Base-by-base conservation (phyloP, 768 basidiomycete species). In the Tephrocybe sp. region DNA sequence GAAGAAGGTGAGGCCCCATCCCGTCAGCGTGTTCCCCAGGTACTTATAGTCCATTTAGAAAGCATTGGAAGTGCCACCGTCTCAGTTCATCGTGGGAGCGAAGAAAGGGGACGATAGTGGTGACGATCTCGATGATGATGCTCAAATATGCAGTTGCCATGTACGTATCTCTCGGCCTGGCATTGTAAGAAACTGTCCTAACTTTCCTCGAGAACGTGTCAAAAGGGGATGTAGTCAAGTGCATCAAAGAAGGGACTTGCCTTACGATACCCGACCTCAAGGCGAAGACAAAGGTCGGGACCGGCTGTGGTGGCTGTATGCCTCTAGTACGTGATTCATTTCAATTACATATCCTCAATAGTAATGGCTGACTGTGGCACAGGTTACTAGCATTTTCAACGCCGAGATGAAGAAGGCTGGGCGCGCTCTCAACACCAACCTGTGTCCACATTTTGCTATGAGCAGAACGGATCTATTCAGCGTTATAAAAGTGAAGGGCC, bases 241-340 rank as follows among this genome's bases (percentile, higher is more conserved):
- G 78, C 47, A 70, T 86, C 48, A 70, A 72, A 56, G 67, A 69
- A 0, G 84, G 83, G 1, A 34, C 33, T 16, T 74, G 74, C 40
- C 70, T 64, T 6, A 62, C 68, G 11, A 58, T 88, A n/a, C 69
- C 60, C 3, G 78, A 74, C 38, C 64, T 88, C 55, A 88, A 87
- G 63, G 55, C 64, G 23, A 79, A 80, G 63, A 88, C 86, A 5
- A 90, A 88, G 62, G 79, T 74, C 5, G 84, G 84, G 3, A 80
- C 81, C 1, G 86, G 86, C 1, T 89, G 86, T 54, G 86, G 86
- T 36, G 88, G 86, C 38, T 88, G 86, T 58, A 66, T 85, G 48
- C 86, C 86, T 3, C 67, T 87, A 34, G 68, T 77, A 16, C 7
- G 33, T 34, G n/a, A 34, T 15, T 34, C 8, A 34, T 4, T 16